phyloP scores from a whole-genome alignment of 202 grass and related monocot genomes.

The Zizania palustris region DNA sequence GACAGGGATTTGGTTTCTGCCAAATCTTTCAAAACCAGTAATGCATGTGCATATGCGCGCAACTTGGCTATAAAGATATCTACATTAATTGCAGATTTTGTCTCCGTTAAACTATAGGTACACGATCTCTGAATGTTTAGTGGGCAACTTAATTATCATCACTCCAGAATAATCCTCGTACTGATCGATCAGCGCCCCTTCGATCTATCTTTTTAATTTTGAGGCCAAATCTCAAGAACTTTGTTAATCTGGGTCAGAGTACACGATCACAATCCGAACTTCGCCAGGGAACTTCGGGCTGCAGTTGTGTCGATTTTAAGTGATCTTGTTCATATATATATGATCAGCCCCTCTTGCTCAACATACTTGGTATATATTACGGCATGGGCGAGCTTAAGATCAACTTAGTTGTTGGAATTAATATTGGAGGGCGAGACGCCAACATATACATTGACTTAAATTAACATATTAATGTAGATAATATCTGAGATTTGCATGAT shows the following conservation, averaged over 20 bases:
- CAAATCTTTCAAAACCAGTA: neutral
- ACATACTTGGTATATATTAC: neutral
- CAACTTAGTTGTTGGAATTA: no score
- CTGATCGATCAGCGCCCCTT: neutral
- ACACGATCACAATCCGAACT: neutral
- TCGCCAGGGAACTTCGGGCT: neutral
- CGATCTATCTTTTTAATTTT: neutral
- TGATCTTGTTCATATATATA: neutral
- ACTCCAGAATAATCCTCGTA: conserved; percentile 24
- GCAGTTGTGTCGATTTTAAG: neutral
- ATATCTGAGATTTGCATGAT: no score
- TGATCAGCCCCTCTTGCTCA: neutral
- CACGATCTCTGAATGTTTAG: neutral
- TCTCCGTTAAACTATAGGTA: neutral
- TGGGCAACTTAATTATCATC: neutral
- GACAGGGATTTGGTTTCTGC: neutral
- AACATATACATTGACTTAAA: no score
- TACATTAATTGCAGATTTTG: neutral
- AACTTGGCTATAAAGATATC: neutral
- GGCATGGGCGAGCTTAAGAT: no score
- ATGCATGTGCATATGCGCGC: neutral
- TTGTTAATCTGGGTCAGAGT: neutral
- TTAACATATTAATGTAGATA: no score
- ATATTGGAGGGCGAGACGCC: no score
- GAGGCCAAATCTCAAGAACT: neutral